phyloP scores from a whole-genome alignment of 2,329 filamentous ascomycete species.

The Calonectria pteridis region DNA sequence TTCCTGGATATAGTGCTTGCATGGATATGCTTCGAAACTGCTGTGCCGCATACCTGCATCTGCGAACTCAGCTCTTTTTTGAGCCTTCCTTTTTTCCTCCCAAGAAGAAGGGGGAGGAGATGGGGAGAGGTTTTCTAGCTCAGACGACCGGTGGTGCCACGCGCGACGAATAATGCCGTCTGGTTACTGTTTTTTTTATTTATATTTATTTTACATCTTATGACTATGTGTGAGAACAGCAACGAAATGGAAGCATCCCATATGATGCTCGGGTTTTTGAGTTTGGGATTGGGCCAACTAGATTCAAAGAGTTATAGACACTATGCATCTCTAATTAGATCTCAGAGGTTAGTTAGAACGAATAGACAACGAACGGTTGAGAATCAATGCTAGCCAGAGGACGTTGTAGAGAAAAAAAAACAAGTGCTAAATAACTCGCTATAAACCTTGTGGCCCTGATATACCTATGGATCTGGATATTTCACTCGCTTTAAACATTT shows the following conservation, averaged over 20 bases:
- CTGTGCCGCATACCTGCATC: conserved; percentile 1
- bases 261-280: conserved; percentile 16
- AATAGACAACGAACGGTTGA: background rate
- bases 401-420: background rate
- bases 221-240: conserved; percentile 18
- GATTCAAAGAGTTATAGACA: background rate
- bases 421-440: background rate
- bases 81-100: background rate
- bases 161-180: conserved; percentile 8
- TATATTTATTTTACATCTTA: conserved; percentile 25
- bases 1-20: background rate
- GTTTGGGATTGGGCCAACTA: conserved; percentile 12
- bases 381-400: background rate
- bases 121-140: background rate
- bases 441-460: background rate
- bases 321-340: conserved; percentile 4
- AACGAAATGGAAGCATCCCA: background rate
- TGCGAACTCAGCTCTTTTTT: background rate
- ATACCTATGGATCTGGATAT: background rate
- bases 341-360: background rate
- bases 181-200: conserved; percentile 19
- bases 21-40: conserved; percentile 5
- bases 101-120: too few relatives aligned
- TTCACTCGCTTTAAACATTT: conserved; percentile 1
- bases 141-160: background rate